Evolutionary conservation across 306 rosid species (phyloP).

Genomic region (Herpetospermum pedunculosum): DNA sequence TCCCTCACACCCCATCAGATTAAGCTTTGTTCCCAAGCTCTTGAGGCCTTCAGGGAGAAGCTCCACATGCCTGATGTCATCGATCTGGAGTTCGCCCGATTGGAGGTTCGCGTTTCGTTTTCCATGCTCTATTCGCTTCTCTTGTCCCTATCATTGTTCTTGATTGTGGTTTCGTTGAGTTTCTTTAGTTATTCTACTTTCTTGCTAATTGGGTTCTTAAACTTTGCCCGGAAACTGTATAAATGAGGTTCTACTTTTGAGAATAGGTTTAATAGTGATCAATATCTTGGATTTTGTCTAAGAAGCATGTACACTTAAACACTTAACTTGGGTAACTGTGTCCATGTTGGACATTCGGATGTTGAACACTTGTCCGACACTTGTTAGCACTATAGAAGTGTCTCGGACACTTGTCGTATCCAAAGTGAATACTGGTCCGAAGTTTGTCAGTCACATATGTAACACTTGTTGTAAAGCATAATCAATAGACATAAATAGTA

Average conservation of each 20-base stretch:
- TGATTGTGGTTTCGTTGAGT: not conserved
- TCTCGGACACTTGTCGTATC: not conserved
- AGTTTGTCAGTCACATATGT: not conserved
- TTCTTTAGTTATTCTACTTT: not conserved
- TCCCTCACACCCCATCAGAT: constrained; percentile 52
- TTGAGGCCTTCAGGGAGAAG: constrained; percentile 41
- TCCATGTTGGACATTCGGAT: not conserved
- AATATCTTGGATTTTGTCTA: not conserved
- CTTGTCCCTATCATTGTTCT: not conserved
- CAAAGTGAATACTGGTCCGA: not conserved
- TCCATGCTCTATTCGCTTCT: not conserved
- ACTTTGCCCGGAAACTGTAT: not conserved
- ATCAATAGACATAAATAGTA: not conserved
- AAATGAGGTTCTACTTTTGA: not conserved
- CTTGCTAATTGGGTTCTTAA: not conserved
- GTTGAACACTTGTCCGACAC: too few species aligned
- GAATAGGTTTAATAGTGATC: not conserved
- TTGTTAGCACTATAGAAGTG: not conserved
- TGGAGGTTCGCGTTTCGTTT: constrained; percentile 36
- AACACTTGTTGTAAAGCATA: not conserved
- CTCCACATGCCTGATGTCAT: constrained; percentile 33
- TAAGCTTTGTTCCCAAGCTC: constrained; percentile 49
- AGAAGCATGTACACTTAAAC: not conserved
- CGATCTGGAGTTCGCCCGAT: constrained; percentile 46
- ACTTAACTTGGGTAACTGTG: not conserved